Evolutionary conservation across 768 basidiomycete genomes (phyloP).

Genomic region (Trametes coccinea): DNA sequence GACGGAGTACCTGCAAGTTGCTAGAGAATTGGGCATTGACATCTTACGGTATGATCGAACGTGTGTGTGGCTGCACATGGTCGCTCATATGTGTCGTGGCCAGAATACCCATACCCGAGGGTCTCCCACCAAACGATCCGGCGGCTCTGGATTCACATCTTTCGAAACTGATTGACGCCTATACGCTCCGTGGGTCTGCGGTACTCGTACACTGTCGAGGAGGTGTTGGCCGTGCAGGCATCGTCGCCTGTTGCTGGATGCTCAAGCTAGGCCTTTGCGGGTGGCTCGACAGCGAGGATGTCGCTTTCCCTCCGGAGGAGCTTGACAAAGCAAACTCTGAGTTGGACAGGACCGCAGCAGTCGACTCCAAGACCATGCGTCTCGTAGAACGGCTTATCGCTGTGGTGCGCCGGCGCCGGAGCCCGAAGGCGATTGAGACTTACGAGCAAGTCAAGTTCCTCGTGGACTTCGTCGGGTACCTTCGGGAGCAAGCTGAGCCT

Average conservation of each 20-base stretch:
- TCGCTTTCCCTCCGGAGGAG: neutral
- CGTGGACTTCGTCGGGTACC: slow-evolving; percentile 70
- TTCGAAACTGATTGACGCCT: slow-evolving; percentile 60
- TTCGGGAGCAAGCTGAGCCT: slow-evolving; percentile 30
- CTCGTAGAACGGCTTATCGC: slow-evolving; percentile 74
- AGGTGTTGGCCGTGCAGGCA: slow-evolving; percentile 90
- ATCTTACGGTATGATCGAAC: slow-evolving; percentile 63
- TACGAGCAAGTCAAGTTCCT: slow-evolving; percentile 89
- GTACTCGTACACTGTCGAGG: slow-evolving; percentile 91
- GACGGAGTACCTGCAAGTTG: slow-evolving; percentile 68
- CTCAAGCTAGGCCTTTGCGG: slow-evolving; percentile 89
- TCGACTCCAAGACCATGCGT: slow-evolving; percentile 49
- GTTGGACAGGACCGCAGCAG: neutral
- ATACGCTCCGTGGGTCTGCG: slow-evolving; percentile 70
- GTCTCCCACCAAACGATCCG: slow-evolving; percentile 69
- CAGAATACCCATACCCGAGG: slow-evolving; percentile 88
- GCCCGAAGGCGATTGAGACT: slow-evolving; percentile 91
- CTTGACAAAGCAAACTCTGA: neutral
- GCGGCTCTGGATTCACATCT: slow-evolving; percentile 66
- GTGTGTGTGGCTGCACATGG: neutral
- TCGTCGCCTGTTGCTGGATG: slow-evolving; percentile 91
- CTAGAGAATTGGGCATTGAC: slow-evolving; percentile 68
- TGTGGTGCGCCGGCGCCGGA: slow-evolving; percentile 73
- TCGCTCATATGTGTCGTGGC: neutral
- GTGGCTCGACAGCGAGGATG: slow-evolving; percentile 44